Conservation (phyloP, 352 stramenopile genomes). For the Globisporangium megalacanthum region DNA sequence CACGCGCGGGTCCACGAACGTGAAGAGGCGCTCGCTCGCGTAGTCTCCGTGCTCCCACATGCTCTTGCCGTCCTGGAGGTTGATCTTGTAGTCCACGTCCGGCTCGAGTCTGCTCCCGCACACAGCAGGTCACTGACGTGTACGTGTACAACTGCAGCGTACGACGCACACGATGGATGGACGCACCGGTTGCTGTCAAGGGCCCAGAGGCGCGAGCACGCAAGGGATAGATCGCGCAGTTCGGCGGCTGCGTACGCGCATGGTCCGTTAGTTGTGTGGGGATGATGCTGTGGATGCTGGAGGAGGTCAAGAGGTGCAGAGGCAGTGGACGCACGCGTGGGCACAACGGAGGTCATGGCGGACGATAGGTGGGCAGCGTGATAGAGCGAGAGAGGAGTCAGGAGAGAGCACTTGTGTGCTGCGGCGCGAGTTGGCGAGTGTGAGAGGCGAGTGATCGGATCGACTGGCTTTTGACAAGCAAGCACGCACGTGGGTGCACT, state of each 20-base stretch:
- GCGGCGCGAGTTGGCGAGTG: no score
- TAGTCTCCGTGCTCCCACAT: constrained; percentile 86
- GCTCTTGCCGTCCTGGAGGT: constrained; percentile 91
- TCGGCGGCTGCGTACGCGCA: constrained; percentile 24
- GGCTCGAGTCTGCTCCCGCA: constrained; percentile 57
- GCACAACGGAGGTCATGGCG: no score
- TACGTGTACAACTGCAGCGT: neutral
- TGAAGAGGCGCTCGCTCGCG: constrained; percentile 89
- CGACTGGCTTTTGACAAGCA: no score
- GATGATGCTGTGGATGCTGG: neutral
- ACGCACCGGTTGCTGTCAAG: constrained; percentile 84
- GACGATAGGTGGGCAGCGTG: no score
- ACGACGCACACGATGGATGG: neutral
- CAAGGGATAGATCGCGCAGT: constrained; percentile 54
- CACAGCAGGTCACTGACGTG: no score
- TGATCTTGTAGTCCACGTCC: constrained; percentile 89
- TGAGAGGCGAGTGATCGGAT: no score
- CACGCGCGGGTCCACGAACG: constrained; percentile 76
- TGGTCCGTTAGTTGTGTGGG: no score
- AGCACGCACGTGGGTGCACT: no score
- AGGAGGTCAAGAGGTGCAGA: neutral
- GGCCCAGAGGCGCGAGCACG: constrained; percentile 90
- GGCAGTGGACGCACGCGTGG: neutral
- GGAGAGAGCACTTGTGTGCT: no score
- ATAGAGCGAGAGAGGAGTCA: no score